A percentile compares a stretch with the other conserved stretches of the same genome.
phyloP scores from a whole-genome alignment of 1,284 basidiomycete genomes.

The Cutaneotrichosporon mucoides region DNA sequence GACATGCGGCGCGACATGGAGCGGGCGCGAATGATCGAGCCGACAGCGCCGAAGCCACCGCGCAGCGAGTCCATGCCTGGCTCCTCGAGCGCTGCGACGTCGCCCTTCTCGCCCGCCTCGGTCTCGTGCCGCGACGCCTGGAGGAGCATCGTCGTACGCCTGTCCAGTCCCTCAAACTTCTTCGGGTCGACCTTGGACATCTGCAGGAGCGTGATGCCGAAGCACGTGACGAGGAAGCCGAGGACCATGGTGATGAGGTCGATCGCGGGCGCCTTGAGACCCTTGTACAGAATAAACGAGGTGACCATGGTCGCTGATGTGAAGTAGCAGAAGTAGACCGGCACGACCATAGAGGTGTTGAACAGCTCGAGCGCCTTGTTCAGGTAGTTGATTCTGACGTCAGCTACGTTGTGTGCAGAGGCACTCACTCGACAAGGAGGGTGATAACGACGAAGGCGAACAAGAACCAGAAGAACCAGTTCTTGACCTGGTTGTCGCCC shows the following conservation, averaged over 20 bases:
- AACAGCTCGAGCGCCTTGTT: constrained; percentile 95
- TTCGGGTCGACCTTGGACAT: constrained; percentile 70
- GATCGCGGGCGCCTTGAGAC: constrained; percentile 67
- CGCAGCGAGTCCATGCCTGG: constrained; percentile 81
- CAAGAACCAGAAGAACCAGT: constrained; percentile 82
- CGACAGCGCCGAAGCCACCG: constrained; percentile 81
- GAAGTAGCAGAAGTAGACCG: constrained; percentile 62
- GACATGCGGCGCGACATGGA: constrained; percentile 31
- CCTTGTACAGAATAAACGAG: constrained; percentile 84
- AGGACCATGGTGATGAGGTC: constrained; percentile 83
- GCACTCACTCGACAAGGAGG: constrained; percentile 47
- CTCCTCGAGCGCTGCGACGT: constrained; percentile 46
- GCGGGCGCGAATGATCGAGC: constrained; percentile 81
- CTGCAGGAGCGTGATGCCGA: constrained; percentile 88
- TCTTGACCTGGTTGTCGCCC: constrained; percentile 49
- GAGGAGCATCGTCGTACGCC: constrained; percentile 77
- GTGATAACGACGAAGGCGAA: constrained; percentile 80
- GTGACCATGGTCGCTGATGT: constrained; percentile 86
- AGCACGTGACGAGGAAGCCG: constrained; percentile 66
- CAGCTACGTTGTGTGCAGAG: background rate
- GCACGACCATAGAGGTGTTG: constrained; percentile 80
- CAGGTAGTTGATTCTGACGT: constrained; percentile 77
- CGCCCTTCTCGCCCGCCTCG: constrained; percentile 53
- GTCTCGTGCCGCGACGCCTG: constrained; percentile 66
- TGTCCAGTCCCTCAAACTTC: constrained; percentile 67